Evolutionary conservation across 352 stramenopile genomes (phyloP).

Genomic region (Albugo candida): DNA sequence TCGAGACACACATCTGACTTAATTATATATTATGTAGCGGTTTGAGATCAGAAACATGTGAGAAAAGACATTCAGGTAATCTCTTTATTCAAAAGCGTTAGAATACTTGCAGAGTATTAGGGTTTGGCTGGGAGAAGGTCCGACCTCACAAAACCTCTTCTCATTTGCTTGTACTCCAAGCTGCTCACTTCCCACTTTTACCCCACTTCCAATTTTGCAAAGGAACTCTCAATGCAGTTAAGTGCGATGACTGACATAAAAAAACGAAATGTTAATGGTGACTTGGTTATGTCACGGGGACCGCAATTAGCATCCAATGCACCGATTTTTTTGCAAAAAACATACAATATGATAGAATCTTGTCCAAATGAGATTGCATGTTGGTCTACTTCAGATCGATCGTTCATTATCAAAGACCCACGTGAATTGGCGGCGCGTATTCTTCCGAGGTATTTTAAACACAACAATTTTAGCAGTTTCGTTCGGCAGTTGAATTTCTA

Average conservation of each 20-base stretch:
- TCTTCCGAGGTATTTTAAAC: slow-evolving; percentile 86
- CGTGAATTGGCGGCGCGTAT: slow-evolving; percentile 82
- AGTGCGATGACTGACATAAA: not conserved
- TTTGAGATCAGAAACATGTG: too few species aligned
- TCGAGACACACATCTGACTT: too few species aligned
- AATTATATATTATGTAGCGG: too few species aligned
- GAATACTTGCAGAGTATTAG: too few species aligned
- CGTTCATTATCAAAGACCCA: slow-evolving; percentile 84
- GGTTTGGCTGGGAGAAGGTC: too few species aligned
- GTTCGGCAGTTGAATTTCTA: slow-evolving; percentile 90
- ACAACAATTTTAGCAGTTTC: slow-evolving; percentile 89
- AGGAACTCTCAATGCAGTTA: too few species aligned
- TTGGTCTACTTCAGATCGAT: slow-evolving; percentile 64
- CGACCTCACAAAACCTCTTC: too few species aligned
- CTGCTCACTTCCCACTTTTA: too few species aligned
- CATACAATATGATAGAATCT: slow-evolving; percentile 86
- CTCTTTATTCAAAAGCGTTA: too few species aligned
- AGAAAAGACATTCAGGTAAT: too few species aligned
- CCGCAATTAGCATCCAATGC: slow-evolving; percentile 7
- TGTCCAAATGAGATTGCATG: slow-evolving; percentile 47
- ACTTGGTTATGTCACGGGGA: slow-evolving; percentile 9
- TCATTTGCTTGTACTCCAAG: too few species aligned
- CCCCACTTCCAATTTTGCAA: too few species aligned
- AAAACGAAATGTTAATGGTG: not conserved
- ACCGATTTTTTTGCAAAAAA: slow-evolving; percentile 84